Conservation (phyloP, 768 basidiomycete species). For the Lactarius deliciosus region DNA sequence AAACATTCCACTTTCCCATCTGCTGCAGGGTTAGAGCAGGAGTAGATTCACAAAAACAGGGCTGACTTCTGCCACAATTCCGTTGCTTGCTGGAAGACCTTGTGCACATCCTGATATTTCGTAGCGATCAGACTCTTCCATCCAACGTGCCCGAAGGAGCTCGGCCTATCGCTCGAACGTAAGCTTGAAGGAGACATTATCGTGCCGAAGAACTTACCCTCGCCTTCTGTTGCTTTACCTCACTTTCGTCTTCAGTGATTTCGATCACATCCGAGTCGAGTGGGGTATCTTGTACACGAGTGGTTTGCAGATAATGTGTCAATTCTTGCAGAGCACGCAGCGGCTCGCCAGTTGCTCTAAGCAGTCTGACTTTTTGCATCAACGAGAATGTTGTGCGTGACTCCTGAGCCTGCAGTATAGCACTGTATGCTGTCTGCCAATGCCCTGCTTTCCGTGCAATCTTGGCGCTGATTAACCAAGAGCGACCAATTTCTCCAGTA, state of each 20-base stretch:
- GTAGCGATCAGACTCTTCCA: slow-evolving; percentile 84
- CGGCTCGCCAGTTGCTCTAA: slow-evolving; percentile 75
- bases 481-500: slow-evolving; percentile 54
- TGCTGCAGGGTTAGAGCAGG: slow-evolving; percentile 33
- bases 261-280: slow-evolving; percentile 49
- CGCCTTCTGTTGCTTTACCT: slow-evolving; percentile 56
- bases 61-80: slow-evolving; percentile 51
- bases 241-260: slow-evolving; percentile 54
- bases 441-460: slow-evolving; percentile 95
- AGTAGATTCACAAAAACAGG: background rate
- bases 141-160: slow-evolving; percentile 86
- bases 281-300: slow-evolving; percentile 14
- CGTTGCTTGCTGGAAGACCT: slow-evolving; percentile 53
- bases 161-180: slow-evolving; percentile 51
- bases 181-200: slow-evolving; percentile 2
- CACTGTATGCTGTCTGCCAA: slow-evolving; percentile 95
- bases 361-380: slow-evolving; percentile 86
- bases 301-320: slow-evolving; percentile 63
- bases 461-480: slow-evolving; percentile 94
- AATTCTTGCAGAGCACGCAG: slow-evolving; percentile 85
- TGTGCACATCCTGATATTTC: slow-evolving; percentile 61
- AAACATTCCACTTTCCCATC: slow-evolving; percentile 85
- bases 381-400: slow-evolving; percentile 71
- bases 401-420: slow-evolving; percentile 86
- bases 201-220: slow-evolving; percentile 51